A percentile compares a stretch with the other conserved stretches of the same genome.
phyloP scores from a whole-genome alignment of 1,139 yeast species.

The Sugiyamaella paludigena region DNA sequence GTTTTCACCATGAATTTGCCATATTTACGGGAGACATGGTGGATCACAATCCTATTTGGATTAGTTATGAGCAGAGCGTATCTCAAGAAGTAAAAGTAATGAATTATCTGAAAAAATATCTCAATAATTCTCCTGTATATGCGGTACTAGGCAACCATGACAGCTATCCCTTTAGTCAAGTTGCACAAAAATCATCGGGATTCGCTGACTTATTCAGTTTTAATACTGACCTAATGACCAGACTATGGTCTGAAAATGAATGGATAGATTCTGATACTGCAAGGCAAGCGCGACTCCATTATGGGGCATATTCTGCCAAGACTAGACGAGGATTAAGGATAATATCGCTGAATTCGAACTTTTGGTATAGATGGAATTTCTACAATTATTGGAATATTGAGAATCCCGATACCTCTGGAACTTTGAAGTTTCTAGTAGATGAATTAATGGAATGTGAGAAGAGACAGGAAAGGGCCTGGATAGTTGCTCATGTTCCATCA shows the following conservation, averaged over 20 bases:
- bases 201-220: constrained; percentile 53
- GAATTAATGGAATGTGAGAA: constrained; percentile 60
- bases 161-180: constrained; percentile 68
- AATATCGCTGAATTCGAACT: constrained; percentile 63
- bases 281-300: constrained; percentile 43
- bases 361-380: constrained; percentile 62
- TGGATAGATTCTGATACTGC: constrained; percentile 33
- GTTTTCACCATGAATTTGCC: constrained; percentile 47
- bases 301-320: constrained; percentile 60
- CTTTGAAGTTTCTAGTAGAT: constrained; percentile 57
- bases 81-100: constrained; percentile 53
- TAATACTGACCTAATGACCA: constrained; percentile 60
- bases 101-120: constrained; percentile 53
- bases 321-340: constrained; percentile 59
- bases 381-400: constrained; percentile 58
- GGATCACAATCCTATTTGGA: constrained; percentile 51
- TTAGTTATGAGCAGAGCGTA: constrained; percentile 45
- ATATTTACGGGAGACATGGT: constrained; percentile 66
- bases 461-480: constrained; percentile 63
- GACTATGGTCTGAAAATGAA: constrained; percentile 46
- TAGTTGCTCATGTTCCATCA: constrained; percentile 66
- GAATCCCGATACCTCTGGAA: constrained; percentile 65
- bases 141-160: constrained; percentile 73
- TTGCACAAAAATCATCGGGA: constrained; percentile 54
- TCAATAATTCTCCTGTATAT: constrained; percentile 56